These are phyloP conservation scores for Neurospora terricola DNA, from an alignment of 495 filamentous ascomycete genomes.

Conservation along the genomic window DNA sequence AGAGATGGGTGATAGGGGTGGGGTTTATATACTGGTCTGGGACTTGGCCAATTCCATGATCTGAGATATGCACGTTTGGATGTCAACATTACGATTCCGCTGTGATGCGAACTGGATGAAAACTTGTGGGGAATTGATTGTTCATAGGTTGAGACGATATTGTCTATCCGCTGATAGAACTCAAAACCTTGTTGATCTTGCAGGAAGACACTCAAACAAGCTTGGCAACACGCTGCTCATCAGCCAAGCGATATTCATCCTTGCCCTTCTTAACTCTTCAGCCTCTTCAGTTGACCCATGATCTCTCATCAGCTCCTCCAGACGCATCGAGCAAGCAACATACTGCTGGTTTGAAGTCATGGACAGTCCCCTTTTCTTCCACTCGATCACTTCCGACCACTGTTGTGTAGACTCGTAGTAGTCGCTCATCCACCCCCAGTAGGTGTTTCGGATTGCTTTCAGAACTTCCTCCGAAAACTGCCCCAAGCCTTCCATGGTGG, in stretches of 20 bases:
- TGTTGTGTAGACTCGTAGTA: constrained; percentile 16
- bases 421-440: constrained; percentile 19
- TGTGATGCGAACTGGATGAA: background rate
- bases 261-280: constrained; percentile 9
- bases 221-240: background rate
- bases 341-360: constrained; percentile 19
- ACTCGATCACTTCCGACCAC: constrained; percentile 15
- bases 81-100: background rate
- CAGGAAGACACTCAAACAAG: background rate
- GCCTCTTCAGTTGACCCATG: constrained; percentile 13
- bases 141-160: background rate
- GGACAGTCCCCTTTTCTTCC: constrained; percentile 10
- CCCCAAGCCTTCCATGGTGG: background rate
- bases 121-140: background rate
- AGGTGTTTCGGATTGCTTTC: constrained; percentile 15
- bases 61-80: background rate
- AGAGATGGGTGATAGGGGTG: background rate
- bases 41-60: background rate
- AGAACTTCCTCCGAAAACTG: constrained; percentile 3
- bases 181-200: background rate
- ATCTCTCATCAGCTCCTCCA: constrained; percentile 18
- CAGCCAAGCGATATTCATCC: constrained; percentile 15
- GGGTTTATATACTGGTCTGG: background rate
- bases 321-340: constrained; percentile 18
- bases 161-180: background rate